Evolutionary conservation across 75 land plant species (phyloP).

Genomic region (Gnetum montanum): DNA sequence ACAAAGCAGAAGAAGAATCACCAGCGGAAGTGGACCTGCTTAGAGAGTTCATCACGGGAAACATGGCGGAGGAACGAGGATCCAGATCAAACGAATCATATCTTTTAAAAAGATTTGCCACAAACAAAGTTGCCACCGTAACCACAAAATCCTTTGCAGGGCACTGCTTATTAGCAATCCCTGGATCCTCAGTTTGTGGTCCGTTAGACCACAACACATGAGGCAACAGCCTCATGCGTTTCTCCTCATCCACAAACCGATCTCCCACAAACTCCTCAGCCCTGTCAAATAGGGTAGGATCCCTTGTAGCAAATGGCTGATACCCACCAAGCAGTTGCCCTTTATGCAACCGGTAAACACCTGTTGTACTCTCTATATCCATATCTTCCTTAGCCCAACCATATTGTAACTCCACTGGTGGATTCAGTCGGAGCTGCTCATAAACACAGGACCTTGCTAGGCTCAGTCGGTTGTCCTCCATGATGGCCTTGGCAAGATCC

Average conservation of each 20-base stretch:
- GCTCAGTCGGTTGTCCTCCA: slow-evolving; percentile 39
- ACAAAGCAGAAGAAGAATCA: too few relatives aligned
- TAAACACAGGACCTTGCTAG: slow-evolving; percentile 59
- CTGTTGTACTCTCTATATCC: slow-evolving; percentile 24
- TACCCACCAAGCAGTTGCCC: slow-evolving; percentile 48
- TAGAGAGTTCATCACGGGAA: too few relatives aligned
- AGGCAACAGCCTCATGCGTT: slow-evolving; percentile 41
- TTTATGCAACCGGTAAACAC: slow-evolving; percentile 23
- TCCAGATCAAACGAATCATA: slow-evolving; percentile 58
- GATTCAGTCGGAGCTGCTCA: slow-evolving; percentile 63
- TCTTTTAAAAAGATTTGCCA: slow-evolving; percentile 54
- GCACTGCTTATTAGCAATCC: slow-evolving; percentile 73
- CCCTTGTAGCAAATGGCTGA: slow-evolving; percentile 70
- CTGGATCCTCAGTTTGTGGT: slow-evolving; percentile 47
- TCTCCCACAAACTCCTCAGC: slow-evolving; percentile 48
- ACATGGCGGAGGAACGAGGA: slow-evolving; percentile 1
- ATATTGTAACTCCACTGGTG: slow-evolving; percentile 75
- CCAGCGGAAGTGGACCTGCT: too few relatives aligned
- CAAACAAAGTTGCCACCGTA: slow-evolving; percentile 34
- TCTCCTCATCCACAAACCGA: slow-evolving; percentile 50
- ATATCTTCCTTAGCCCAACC: slow-evolving; percentile 34
- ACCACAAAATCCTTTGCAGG: slow-evolving; percentile 78
- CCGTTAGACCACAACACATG: slow-evolving; percentile 87
- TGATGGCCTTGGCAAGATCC: slow-evolving; percentile 21
- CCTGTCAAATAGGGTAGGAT: slow-evolving; percentile 58